A percentile compares a stretch with the other conserved stretches of the same genome.
phyloP scores from a whole-genome alignment of 73 alveolate genomes.

The Stentor roeselii region DNA sequence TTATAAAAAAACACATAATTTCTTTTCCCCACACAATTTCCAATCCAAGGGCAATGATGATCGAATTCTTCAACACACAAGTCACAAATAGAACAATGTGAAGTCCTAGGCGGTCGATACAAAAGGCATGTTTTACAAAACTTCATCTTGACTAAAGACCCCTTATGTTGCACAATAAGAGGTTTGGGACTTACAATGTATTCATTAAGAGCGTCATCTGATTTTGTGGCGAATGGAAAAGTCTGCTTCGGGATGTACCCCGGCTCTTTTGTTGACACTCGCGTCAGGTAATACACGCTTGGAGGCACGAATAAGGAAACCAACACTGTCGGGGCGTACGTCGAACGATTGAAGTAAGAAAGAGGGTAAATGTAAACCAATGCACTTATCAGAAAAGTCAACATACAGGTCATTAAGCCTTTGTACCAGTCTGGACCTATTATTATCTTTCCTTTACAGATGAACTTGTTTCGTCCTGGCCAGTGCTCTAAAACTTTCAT shows the following conservation, averaged over 20 bases:
- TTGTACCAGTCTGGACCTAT: slow-evolving; percentile 28
- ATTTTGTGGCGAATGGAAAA: neutral
- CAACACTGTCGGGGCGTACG: neutral
- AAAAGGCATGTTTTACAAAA: slow-evolving; percentile 17
- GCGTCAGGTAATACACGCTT: neutral
- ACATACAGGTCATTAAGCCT: neutral
- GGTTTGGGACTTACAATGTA: neutral
- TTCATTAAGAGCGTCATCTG: slow-evolving; percentile 20
- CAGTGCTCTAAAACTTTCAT: slow-evolving; percentile 6
- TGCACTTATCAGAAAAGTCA: neutral
- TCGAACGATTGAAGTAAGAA: neutral
- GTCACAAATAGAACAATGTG: slow-evolving; percentile 42
- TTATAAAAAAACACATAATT: slow-evolving; percentile 25
- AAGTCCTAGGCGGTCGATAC: slow-evolving; percentile 36
- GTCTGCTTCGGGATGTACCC: slow-evolving; percentile 30
- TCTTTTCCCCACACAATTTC: slow-evolving; percentile 39
- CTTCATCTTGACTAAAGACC: slow-evolving; percentile 17
- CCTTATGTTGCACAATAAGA: neutral
- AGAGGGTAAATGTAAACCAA: neutral
- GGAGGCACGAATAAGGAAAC: neutral
- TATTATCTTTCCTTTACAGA: slow-evolving; percentile 28
- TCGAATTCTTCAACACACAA: slow-evolving; percentile 34
- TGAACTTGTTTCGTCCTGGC: slow-evolving; percentile 26
- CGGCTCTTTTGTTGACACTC: slow-evolving; percentile 23
- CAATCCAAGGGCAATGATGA: slow-evolving; percentile 48